Evolutionary conservation across 805 yeast genomes (phyloP).

Genomic region (Candida incommunis): DNA sequence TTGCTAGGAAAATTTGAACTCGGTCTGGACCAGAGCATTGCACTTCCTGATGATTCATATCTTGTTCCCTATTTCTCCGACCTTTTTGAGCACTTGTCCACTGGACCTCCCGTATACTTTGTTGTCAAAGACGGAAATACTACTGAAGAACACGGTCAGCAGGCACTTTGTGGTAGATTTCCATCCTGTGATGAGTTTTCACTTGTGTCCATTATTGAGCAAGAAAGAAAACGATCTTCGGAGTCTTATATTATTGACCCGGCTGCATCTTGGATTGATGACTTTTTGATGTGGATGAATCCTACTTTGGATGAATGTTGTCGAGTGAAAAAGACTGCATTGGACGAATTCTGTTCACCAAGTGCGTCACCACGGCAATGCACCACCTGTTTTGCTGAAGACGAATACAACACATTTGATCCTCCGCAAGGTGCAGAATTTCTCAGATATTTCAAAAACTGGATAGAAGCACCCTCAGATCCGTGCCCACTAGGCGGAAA

Average conservation of each 20-base stretch:
- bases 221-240: conserved; percentile 58
- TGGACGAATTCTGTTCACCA: conserved; percentile 50
- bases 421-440: conserved; percentile 69
- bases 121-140: conserved; percentile 59
- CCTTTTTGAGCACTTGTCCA: conserved; percentile 54
- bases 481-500: conserved; percentile 94
- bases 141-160: conserved; percentile 49
- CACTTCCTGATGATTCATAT: conserved; percentile 74
- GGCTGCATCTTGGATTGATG: conserved; percentile 86
- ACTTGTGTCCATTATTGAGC: conserved; percentile 65
- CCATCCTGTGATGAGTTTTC: conserved; percentile 73
- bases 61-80: conserved; percentile 70
- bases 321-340: conserved; percentile 39
- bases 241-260: conserved; percentile 65
- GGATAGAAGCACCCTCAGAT: conserved; percentile 78
- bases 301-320: conserved; percentile 85
- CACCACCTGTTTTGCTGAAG: conserved; percentile 52
- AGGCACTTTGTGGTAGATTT: conserved; percentile 73
- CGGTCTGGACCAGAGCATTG: conserved; percentile 83
- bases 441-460: conserved; percentile 53
- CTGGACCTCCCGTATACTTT: conserved; percentile 88
- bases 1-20: conserved; percentile 53
- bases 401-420: conserved; percentile 56
- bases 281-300: conserved; percentile 71
- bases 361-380: conserved; percentile 57